Evolutionary conservation across 352 stramenopile species (phyloP).

Genomic region (Phytophthora rubi): DNA sequence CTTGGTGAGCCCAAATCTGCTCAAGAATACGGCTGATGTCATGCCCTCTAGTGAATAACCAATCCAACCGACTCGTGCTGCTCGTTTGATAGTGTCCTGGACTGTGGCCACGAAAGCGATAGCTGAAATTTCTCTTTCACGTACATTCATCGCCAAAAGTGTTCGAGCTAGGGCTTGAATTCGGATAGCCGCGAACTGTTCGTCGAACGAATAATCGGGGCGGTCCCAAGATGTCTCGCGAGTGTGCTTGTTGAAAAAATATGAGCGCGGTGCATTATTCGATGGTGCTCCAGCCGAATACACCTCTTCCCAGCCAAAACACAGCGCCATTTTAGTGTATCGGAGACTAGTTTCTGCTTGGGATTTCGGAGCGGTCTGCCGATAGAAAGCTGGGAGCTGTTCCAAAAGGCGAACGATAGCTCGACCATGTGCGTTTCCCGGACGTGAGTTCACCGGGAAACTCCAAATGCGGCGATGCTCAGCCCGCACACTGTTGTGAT

Average conservation of each 20-base stretch:
- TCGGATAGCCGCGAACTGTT: conserved; percentile 67
- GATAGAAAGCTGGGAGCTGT: conserved; percentile 38
- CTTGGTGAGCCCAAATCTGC: conserved; percentile 66
- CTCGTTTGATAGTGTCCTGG: conserved; percentile 35
- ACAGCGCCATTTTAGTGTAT: conserved; percentile 61
- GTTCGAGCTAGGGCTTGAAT: conserved; percentile 70
- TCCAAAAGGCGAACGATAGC: conserved; percentile 56
- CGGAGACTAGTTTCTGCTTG: conserved; percentile 32
- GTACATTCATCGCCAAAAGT: conserved; percentile 45
- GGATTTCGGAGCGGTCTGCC: conserved; percentile 24
- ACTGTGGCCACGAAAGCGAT: conserved; percentile 59
- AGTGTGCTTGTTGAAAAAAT: conserved; percentile 59
- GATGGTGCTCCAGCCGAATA: background rate
- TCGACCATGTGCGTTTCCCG: conserved; percentile 56
- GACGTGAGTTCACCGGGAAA: conserved; percentile 58
- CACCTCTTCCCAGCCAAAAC: conserved; percentile 73
- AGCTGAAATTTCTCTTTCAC: conserved; percentile 29
- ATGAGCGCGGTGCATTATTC: conserved; percentile 25
- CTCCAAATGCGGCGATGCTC: conserved; percentile 58
- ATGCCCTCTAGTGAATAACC: conserved; percentile 82
- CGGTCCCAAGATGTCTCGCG: conserved; percentile 58
- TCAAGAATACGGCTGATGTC: conserved; percentile 56
- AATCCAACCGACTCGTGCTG: conserved; percentile 49
- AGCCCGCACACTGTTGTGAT: conserved; percentile 59
- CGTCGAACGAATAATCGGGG: conserved; percentile 68